phyloP scores from a whole-genome alignment of 2,329 filamentous ascomycete species.

The Graphilbum ipis-grandicollis region DNA sequence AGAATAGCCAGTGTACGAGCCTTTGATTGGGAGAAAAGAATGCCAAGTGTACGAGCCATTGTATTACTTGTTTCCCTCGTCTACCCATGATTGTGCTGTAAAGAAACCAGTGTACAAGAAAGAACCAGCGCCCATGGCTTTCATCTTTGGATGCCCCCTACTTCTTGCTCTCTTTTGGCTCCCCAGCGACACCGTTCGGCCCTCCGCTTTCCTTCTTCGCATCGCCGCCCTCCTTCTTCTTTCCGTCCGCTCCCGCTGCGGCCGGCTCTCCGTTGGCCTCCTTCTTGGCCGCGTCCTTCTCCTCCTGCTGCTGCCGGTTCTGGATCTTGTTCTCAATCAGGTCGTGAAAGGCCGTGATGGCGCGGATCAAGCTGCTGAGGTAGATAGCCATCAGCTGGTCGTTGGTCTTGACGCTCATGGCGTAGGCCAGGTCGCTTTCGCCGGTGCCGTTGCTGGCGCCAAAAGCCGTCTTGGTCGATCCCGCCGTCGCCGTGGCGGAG shows the following conservation, averaged over 20 bases:
- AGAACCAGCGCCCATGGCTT: too few species aligned
- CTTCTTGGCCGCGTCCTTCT: slow-evolving; percentile 74
- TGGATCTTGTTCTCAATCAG: slow-evolving; percentile 99
- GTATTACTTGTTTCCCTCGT: too few species aligned
- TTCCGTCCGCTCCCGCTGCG: slow-evolving; percentile 17
- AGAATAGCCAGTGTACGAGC: too few species aligned
- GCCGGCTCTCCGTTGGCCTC: slow-evolving; percentile 28
- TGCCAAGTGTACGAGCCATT: too few species aligned
- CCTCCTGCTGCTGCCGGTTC: slow-evolving; percentile 91
- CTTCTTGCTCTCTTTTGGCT: slow-evolving; percentile 19
- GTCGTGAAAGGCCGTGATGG: slow-evolving; percentile 97
- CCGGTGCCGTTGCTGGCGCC: too few species aligned
- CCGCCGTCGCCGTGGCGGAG: slow-evolving; percentile 21
- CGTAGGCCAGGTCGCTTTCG: slow-evolving; percentile 77
- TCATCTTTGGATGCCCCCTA: not conserved
- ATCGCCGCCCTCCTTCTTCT: slow-evolving; percentile 28
- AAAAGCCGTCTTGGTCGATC: slow-evolving; percentile 34
- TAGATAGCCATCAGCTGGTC: slow-evolving; percentile 99
- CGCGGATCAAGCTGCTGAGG: slow-evolving; percentile 85
- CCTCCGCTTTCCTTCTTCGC: slow-evolving; percentile 21
- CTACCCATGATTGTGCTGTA: too few species aligned
- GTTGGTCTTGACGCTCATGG: slow-evolving; percentile 98
- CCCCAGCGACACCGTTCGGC: slow-evolving; percentile 14
- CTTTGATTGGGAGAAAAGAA: too few species aligned
- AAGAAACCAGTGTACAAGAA: too few species aligned